Evolutionary conservation across 805 yeast species (phyloP).

Genomic region (Candida montana): DNA sequence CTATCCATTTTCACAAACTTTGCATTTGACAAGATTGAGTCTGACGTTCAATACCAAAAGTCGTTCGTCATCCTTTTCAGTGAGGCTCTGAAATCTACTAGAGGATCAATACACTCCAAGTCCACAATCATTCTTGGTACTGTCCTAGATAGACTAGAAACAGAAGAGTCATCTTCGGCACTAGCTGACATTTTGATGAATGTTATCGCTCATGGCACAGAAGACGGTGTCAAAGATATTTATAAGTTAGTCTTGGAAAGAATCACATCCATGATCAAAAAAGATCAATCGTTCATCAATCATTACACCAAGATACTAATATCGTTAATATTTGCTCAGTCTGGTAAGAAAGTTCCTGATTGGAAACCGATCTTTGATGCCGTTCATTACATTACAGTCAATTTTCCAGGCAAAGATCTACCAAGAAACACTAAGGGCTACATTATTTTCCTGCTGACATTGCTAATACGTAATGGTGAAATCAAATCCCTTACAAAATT

Average conservation of each 20-base stretch:
- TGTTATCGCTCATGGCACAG: conserved; percentile 47
- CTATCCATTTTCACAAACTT: conserved; percentile 42
- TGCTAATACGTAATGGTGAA: conserved; percentile 53
- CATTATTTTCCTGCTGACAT: conserved; percentile 41
- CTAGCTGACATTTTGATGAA: conserved; percentile 54
- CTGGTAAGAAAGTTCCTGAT: conserved; percentile 55
- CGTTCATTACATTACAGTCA: conserved; percentile 12
- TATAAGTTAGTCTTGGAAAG: conserved; percentile 32
- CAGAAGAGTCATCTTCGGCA: conserved; percentile 33
- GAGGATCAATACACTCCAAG: conserved; percentile 71
- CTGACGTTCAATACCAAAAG: conserved; percentile 44
- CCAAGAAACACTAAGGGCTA: conserved; percentile 12
- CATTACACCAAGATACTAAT: conserved; percentile 33
- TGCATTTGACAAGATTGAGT: conserved; percentile 34
- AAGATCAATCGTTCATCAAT: conserved; percentile 10
- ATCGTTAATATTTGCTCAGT: conserved; percentile 57
- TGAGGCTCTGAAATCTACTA: conserved; percentile 70
- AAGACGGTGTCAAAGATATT: conserved; percentile 41
- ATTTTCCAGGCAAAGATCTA: not conserved
- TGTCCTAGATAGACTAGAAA: conserved; percentile 30
- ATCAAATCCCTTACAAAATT: conserved; percentile 40
- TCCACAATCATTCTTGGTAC: conserved; percentile 44
- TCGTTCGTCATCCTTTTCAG: conserved; percentile 59
- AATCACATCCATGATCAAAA: conserved; percentile 15
- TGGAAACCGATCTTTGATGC: conserved; percentile 39